These are phyloP conservation scores for Trichocomaceae sp. DNA, from an alignment of 2,329 filamentous ascomycete genomes.

Conservation along the genomic window DNA sequence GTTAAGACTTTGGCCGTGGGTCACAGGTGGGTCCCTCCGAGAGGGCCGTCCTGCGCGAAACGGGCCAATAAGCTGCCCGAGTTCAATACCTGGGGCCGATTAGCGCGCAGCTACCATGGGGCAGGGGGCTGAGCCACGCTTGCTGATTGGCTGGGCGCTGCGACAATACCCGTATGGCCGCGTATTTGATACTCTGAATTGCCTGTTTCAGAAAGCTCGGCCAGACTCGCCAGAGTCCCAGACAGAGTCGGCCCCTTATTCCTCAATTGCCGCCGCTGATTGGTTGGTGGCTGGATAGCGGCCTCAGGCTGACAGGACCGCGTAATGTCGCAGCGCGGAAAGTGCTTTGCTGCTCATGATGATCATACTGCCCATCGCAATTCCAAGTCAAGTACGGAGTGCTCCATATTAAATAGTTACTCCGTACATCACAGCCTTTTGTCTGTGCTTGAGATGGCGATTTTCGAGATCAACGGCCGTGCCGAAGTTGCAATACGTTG, in stretches of 20 bases:
- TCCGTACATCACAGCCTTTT: too few relatives aligned
- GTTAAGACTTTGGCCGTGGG: not conserved
- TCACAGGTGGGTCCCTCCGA: not conserved
- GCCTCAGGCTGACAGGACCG: not conserved
- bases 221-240: not conserved
- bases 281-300: not conserved
- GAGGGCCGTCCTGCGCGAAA: not conserved
- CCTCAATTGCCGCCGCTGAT: not conserved
- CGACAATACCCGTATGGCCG: not conserved
- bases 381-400: too few relatives aligned
- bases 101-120: not conserved
- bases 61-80: not conserved
- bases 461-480: too few relatives aligned
- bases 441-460: too few relatives aligned
- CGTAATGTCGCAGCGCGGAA: not conserved
- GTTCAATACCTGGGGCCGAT: not conserved
- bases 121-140: slow-evolving; percentile 2
- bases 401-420: too few relatives aligned
- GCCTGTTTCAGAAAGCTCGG: not conserved
- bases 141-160: not conserved
- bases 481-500: too few relatives aligned
- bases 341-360: not conserved
- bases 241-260: slow-evolving; percentile 1
- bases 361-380: not conserved
- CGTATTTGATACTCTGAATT: not conserved